Evolutionary conservation across 306 rosid species (phyloP).

Genomic region (Carpinus viminea): DNA sequence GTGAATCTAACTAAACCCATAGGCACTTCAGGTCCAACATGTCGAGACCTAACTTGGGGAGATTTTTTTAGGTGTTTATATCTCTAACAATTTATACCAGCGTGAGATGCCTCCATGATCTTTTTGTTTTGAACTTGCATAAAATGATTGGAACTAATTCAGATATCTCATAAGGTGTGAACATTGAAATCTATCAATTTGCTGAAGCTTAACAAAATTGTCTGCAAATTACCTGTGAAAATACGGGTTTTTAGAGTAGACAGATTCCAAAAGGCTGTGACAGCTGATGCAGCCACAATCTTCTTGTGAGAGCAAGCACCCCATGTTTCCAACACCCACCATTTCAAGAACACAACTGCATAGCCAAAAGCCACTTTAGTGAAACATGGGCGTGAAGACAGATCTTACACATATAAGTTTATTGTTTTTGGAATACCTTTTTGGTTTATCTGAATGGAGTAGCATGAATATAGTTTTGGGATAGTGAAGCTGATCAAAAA

Average conservation of each 20-base stretch:
- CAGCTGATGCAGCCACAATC: constrained; percentile 49
- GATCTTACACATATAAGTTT: constrained; percentile 4
- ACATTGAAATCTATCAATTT: neutral
- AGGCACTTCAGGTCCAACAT: too few relatives aligned
- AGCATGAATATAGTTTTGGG: constrained; percentile 78
- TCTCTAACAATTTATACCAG: too few relatives aligned
- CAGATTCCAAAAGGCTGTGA: constrained; percentile 77
- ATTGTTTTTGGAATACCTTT: constrained; percentile 45
- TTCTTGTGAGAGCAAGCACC: constrained; percentile 80
- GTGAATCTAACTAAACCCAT: too few relatives aligned
- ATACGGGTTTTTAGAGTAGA: constrained; percentile 67
- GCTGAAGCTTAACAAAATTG: neutral
- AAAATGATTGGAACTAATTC: neutral
- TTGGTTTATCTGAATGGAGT: constrained; percentile 56
- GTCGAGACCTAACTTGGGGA: too few relatives aligned
- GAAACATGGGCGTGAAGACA: constrained; percentile 11
- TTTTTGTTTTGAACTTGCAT: neutral
- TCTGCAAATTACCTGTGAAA: constrained; percentile 54
- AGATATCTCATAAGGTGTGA: neutral
- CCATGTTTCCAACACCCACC: constrained; percentile 66
- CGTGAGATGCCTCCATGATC: too few relatives aligned
- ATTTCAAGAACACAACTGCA: constrained; percentile 58
- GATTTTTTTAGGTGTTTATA: too few relatives aligned
- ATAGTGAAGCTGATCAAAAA: constrained; percentile 69
- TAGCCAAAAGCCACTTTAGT: constrained; percentile 10